A percentile compares a stretch with the other conserved stretches of the same genome.
Conservation (phyloP, 345 rosid genomes). For the Pelargonium nanum region DNA sequence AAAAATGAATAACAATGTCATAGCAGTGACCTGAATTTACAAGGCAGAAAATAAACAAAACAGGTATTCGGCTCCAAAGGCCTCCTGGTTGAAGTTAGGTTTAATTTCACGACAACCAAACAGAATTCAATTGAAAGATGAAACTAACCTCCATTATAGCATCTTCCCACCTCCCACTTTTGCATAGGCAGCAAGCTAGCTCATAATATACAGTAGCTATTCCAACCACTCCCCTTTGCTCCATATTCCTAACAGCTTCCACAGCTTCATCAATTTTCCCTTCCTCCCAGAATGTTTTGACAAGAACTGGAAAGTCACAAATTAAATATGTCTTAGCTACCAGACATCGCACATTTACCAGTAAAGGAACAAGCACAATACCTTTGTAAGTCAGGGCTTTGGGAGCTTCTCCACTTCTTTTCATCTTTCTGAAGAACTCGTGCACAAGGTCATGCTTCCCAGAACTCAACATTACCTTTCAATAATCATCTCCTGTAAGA, state of each 20-base stretch:
- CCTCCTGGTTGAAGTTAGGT: too few relatives aligned
- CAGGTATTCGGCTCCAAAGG: too few relatives aligned
- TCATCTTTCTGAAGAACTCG: conserved; percentile 61
- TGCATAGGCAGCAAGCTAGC: conserved; percentile 82
- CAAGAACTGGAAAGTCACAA: conserved; percentile 54
- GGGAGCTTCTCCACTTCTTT: conserved; percentile 57
- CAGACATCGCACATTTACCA: not conserved
- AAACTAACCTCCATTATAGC: conserved; percentile 62
- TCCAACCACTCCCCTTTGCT: conserved; percentile 79
- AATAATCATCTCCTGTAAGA: conserved; percentile 51
- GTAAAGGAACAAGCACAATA: conserved; percentile 15
- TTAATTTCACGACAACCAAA: too few relatives aligned
- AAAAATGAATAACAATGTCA: too few relatives aligned
- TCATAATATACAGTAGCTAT: conserved; percentile 73
- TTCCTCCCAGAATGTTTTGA: conserved; percentile 75
- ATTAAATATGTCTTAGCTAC: conserved; percentile 10
- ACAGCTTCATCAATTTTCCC: conserved; percentile 66
- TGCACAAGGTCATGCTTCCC: conserved; percentile 77
- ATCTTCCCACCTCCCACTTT: conserved; percentile 69
- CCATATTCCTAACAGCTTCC: conserved; percentile 81
- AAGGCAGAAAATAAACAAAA: too few relatives aligned
- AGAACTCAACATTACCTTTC: conserved; percentile 83
- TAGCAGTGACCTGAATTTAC: too few relatives aligned
- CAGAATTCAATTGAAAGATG: conserved; percentile 1
- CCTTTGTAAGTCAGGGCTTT: conserved; percentile 78